Evolutionary conservation across 768 basidiomycete species (phyloP).

Genomic region (Mycena belliarum): DNA sequence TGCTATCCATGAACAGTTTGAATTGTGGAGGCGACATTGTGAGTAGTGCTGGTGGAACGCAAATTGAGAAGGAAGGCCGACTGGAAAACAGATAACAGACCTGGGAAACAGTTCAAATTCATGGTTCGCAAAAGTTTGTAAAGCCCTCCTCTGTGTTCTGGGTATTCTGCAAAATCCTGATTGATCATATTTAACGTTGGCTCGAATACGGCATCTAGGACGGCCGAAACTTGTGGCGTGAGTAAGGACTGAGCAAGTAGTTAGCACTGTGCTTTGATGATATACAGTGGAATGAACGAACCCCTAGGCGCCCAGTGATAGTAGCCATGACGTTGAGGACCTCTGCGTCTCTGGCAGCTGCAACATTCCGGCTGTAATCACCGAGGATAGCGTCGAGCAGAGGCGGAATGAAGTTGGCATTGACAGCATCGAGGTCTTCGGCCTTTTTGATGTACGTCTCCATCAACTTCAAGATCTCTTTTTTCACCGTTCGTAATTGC

Average conservation of each 20-base stretch:
- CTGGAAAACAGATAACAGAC: slow-evolving; percentile 51
- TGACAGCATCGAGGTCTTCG: slow-evolving; percentile 93
- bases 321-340: slow-evolving; percentile 97
- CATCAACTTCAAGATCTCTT: slow-evolving; percentile 95
- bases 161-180: slow-evolving; percentile 98
- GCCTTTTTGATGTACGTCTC: slow-evolving; percentile 98
- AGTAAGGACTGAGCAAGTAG: slow-evolving; percentile 61
- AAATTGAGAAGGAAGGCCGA: slow-evolving; percentile 10
- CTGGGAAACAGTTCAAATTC: slow-evolving; percentile 93
- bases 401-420: slow-evolving; percentile 89
- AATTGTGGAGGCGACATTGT: slow-evolving; percentile 89
- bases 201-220: slow-evolving; percentile 96
- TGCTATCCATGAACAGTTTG: slow-evolving; percentile 97
- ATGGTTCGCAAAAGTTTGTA: slow-evolving; percentile 93
- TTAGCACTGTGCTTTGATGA: slow-evolving; percentile 12
- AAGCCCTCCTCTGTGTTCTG: slow-evolving; percentile 96
- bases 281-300: slow-evolving; percentile 41
- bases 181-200: slow-evolving; percentile 98
- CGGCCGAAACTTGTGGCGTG: slow-evolving; percentile 91
- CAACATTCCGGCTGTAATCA: slow-evolving; percentile 94
- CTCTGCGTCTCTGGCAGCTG: slow-evolving; percentile 92
- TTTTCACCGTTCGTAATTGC: slow-evolving; percentile 93
- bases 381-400: slow-evolving; percentile 96
- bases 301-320: slow-evolving; percentile 85
- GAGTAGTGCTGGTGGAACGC: slow-evolving; percentile 61